These are phyloP conservation scores for Scleroderma citrinum DNA, from an alignment of 768 basidiomycete genomes.

Conservation along the genomic window DNA sequence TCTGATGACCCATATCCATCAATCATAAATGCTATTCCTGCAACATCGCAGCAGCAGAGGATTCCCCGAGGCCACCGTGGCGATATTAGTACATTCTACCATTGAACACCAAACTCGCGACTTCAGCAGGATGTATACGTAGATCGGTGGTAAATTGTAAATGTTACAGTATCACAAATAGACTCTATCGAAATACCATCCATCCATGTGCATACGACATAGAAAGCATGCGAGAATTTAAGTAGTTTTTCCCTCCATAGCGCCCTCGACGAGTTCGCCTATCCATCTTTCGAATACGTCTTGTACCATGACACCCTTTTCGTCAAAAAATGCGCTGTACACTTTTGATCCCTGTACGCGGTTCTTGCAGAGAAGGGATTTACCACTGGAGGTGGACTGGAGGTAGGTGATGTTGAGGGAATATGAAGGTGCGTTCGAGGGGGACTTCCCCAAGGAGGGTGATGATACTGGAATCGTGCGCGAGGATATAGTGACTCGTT, in stretches of 20 bases:
- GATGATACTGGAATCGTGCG: slow-evolving; percentile 44
- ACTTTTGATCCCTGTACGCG: slow-evolving; percentile 49
- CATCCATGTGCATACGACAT: slow-evolving; percentile 3
- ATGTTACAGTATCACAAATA: neutral
- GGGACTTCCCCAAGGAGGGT: slow-evolving; percentile 13
- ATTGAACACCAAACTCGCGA: neutral
- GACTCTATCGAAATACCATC: neutral
- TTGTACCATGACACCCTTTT: slow-evolving; percentile 71
- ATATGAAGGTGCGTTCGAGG: slow-evolving; percentile 58
- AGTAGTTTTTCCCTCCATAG: slow-evolving; percentile 63
- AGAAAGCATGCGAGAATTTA: slow-evolving; percentile 13
- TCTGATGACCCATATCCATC: too few relatives aligned
- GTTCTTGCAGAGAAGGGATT: slow-evolving; percentile 72
- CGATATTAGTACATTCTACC: too few relatives aligned
- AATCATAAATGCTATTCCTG: too few relatives aligned
- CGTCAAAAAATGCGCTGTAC: slow-evolving; percentile 78
- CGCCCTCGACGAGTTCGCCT: slow-evolving; percentile 60
- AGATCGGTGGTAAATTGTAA: neutral
- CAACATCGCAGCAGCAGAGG: too few relatives aligned
- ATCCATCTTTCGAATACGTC: slow-evolving; percentile 76
- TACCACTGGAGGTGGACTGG: slow-evolving; percentile 79
- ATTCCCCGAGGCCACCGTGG: too few relatives aligned
- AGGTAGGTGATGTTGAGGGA: slow-evolving; percentile 61
- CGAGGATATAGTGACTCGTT: slow-evolving; percentile 77
- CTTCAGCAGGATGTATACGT: neutral